Evolutionary conservation across 139 green algal species (phyloP).

Genomic region (Nannochloris sp.): DNA sequence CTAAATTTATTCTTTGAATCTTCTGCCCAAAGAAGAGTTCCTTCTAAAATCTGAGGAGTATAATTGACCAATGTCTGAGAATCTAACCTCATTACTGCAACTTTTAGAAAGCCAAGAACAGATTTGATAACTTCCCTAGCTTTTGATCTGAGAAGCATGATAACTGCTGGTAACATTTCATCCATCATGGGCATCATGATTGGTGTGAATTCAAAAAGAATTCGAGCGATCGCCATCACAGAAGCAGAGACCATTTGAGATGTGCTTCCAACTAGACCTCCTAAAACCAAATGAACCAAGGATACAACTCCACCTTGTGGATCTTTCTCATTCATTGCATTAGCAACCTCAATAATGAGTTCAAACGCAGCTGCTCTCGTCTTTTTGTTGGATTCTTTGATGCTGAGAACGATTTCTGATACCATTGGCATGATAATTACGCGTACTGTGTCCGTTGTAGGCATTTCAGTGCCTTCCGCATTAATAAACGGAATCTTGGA

Average conservation of each 20-base stretch:
- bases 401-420: conserved; percentile 81
- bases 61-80: conserved; percentile 52
- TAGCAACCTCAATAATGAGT: conserved; percentile 69
- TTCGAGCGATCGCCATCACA: conserved; percentile 80
- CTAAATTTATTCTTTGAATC: conserved; percentile 97
- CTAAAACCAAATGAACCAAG: conserved; percentile 74
- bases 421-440: conserved; percentile 47
- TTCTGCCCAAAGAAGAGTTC: conserved; percentile 77
- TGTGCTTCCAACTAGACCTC: conserved; percentile 57
- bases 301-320: conserved; percentile 54
- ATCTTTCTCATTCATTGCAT: conserved; percentile 46
- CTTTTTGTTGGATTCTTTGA: conserved; percentile 88
- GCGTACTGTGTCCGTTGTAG: neutral
- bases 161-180: conserved; percentile 67
- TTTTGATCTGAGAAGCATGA: conserved; percentile 76
- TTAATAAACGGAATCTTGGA: neutral
- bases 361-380: conserved; percentile 74
- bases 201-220: conserved; percentile 84
- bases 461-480: neutral
- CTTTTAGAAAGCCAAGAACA: conserved; percentile 91
- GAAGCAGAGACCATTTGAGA: conserved; percentile 74
- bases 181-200: conserved; percentile 42
- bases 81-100: conserved; percentile 70
- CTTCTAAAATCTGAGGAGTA: conserved; percentile 72
- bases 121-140: conserved; percentile 83